These are phyloP conservation scores for Haplographium delicatum DNA, from an alignment of 495 filamentous ascomycete species.

Conservation along the genomic window DNA sequence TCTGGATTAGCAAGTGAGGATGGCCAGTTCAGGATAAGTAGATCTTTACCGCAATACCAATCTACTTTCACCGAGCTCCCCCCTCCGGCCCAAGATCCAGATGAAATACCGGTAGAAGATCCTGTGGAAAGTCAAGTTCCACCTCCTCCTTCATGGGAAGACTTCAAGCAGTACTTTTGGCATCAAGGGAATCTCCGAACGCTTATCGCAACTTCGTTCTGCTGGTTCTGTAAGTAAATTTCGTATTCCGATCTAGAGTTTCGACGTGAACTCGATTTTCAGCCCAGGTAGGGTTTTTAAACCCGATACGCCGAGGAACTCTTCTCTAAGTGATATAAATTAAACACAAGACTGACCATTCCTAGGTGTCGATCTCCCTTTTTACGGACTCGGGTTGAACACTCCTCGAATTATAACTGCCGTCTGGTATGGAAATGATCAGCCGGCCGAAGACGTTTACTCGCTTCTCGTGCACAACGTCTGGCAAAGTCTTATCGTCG, in stretches of 20 bases:
- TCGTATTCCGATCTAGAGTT: background rate
- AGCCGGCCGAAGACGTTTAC: constrained; percentile 31
- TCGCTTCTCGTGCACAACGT: constrained; percentile 28
- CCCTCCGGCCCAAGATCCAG: constrained; percentile 28
- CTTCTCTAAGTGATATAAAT: background rate
- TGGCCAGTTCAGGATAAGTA: background rate
- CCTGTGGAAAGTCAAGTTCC: constrained; percentile 34
- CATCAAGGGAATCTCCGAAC: constrained; percentile 67
- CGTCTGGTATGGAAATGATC: constrained; percentile 50
- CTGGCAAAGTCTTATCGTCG: constrained; percentile 32
- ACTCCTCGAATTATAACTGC: constrained; percentile 61
- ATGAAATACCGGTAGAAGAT: constrained; percentile 13
- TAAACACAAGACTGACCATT: background rate
- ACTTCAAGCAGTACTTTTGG: constrained; percentile 57
- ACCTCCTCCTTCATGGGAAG: constrained; percentile 57
- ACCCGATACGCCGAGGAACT: too few relatives aligned
- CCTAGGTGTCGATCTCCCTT: constrained; percentile 52
- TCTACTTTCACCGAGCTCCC: too few relatives aligned
- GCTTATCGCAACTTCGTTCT: constrained; percentile 71
- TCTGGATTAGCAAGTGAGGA: constrained; percentile 1
- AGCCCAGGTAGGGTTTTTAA: too few relatives aligned
- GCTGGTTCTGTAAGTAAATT: constrained; percentile 52
- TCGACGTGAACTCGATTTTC: too few relatives aligned
- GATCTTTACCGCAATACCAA: constrained; percentile 37
- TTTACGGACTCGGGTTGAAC: constrained; percentile 76